Evolutionary conservation across 768 basidiomycete species (phyloP).

Genomic region (Chalciporus chontae): DNA sequence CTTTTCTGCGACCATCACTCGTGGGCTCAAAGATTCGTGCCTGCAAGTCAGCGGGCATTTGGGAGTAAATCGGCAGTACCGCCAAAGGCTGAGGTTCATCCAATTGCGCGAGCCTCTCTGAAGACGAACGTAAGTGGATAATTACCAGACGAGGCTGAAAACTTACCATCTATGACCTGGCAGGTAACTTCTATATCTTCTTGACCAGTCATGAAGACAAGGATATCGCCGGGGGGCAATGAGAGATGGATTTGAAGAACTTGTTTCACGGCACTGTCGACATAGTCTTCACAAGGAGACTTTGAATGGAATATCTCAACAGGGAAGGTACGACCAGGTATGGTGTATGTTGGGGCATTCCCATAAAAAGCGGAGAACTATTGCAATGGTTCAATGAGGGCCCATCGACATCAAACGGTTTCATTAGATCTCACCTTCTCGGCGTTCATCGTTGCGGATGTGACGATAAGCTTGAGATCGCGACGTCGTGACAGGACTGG

Average conservation of each 20-base stretch:
- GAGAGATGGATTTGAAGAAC: constrained; percentile 96
- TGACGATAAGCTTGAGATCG: constrained; percentile 95
- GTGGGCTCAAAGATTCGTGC: constrained; percentile 98
- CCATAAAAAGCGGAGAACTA: constrained; percentile 96
- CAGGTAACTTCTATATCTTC: constrained; percentile 99
- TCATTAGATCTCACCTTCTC: constrained; percentile 66
- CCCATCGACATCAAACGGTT: neutral
- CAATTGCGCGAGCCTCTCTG: constrained; percentile 90
- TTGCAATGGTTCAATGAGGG: neutral
- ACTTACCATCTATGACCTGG: constrained; percentile 82
- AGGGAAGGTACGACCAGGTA: constrained; percentile 93
- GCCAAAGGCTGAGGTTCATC: constrained; percentile 85
- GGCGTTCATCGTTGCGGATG: constrained; percentile 99
- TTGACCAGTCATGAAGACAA: constrained; percentile 99
- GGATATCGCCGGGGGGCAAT: constrained; percentile 86
- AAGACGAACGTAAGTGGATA: neutral
- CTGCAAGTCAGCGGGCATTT: constrained; percentile 99
- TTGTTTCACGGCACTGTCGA: constrained; percentile 97
- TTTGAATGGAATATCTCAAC: constrained; percentile 96
- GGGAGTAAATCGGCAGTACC: constrained; percentile 97
- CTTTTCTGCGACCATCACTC: constrained; percentile 89
- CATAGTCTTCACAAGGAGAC: constrained; percentile 98
- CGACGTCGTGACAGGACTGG: constrained; percentile 82
- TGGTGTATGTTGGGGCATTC: constrained; percentile 91
- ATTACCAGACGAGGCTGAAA: neutral